Evolutionary conservation across 1,284 basidiomycete genomes (phyloP), one percentile per base, ranked within the genome.

Genomic region (Puccinia novopanici): DNA sequence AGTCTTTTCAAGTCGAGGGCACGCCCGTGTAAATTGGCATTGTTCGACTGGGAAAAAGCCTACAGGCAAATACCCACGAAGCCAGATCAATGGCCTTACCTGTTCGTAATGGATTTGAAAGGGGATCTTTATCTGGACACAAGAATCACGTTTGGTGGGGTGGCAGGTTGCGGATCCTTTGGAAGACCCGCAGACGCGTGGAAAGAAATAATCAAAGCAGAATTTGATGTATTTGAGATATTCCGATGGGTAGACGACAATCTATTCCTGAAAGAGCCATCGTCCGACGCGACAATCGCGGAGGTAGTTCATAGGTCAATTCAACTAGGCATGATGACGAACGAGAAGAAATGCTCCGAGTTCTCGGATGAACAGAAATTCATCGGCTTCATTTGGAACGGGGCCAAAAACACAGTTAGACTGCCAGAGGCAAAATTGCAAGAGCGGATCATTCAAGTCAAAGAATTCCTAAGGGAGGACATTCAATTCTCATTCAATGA

Each of bases 301-400:
- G 1, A 40, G 13, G 19, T 72, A 54, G 48, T 30, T 10, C 17
- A 12, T 3, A 27, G 61, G n/a, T 4, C 40, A n/a, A 22, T 42
- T 6, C 10, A 67, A 10, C 24, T 67, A 12, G 40, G 65, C 13
- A 52, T 73, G 12, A 12, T n/a, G 12, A 73, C 71, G 10, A 73
- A 57, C 15, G 19, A 37, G 34, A n/a, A 19, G 15, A 73, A 73
- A 13, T 57, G 8, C n/a, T n/a, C n/a, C n/a, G n/a, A n/a, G n/a
- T n/a, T n/a, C n/a, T n/a, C n/a, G n/a, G n/a, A n/a, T n/a, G 52
- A 73, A 37, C 71, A 73, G 30, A 73, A 73, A 13, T 73, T 37
- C 34, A 73, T 57, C 24, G 55, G 55, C 27, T 73, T 73, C 22
- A 22, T 37, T 3, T 73, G 71, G 52, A 55, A 54, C 40, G 52